Percentiles rank a stretch among this genome's conserved stretches.
Evolutionary conservation across 345 rosid species (phyloP).

Genomic region (Bruguiera parviflora): DNA sequence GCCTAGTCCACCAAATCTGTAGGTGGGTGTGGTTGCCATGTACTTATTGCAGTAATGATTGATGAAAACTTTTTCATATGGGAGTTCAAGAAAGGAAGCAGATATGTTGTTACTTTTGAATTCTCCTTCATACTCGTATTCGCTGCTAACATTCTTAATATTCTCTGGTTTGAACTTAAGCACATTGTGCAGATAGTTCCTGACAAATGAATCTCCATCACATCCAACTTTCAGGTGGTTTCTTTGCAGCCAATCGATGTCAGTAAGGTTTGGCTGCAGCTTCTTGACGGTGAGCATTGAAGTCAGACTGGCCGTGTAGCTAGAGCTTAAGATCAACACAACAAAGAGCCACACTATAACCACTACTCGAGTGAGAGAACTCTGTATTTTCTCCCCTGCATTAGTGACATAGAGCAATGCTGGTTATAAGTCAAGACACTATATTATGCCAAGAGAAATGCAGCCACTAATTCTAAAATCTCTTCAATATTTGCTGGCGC

Average conservation of each 20-base stretch:
- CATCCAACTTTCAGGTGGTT: slow-evolving; percentile 44
- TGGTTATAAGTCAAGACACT: neutral
- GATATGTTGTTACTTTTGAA: slow-evolving; percentile 28
- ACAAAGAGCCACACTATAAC: slow-evolving; percentile 54
- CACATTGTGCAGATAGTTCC: slow-evolving; percentile 30
- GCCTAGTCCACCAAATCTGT: slow-evolving; percentile 58
- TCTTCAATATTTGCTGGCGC: no score
- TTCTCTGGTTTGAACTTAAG: slow-evolving; percentile 22
- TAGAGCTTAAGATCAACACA: slow-evolving; percentile 49
- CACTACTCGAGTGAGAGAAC: slow-evolving; percentile 47
- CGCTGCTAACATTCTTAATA: slow-evolving; percentile 18
- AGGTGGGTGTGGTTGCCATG: slow-evolving; percentile 17
- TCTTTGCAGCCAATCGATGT: slow-evolving; percentile 30
- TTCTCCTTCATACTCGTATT: slow-evolving; percentile 23
- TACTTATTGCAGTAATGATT: slow-evolving; percentile 36
- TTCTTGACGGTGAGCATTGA: slow-evolving; percentile 52
- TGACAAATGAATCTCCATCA: slow-evolving; percentile 45
- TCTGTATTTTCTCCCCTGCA: slow-evolving; percentile 42
- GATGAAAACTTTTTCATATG: slow-evolving; percentile 44
- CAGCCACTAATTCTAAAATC: neutral
- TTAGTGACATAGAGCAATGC: neutral
- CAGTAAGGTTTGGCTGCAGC: slow-evolving; percentile 33
- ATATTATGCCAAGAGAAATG: neutral
- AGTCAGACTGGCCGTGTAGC: slow-evolving; percentile 58
- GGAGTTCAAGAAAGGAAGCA: slow-evolving; percentile 54